phyloP scores from a whole-genome alignment of 352 stramenopile genomes.

The Phytophthora pinifolia region DNA sequence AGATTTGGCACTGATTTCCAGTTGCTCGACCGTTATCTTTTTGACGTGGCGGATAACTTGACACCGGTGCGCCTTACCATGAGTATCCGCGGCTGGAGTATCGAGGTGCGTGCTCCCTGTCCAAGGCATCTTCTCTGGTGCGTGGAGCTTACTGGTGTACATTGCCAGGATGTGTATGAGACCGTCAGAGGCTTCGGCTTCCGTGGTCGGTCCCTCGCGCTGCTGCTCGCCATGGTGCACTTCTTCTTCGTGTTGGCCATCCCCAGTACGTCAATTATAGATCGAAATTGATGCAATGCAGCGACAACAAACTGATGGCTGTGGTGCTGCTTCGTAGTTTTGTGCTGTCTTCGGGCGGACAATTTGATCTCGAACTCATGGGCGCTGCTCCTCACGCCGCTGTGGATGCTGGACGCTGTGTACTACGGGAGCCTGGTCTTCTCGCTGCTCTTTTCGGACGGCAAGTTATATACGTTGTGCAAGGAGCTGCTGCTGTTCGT shows the following conservation, averaged over 20 bases:
- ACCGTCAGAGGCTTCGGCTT: slow-evolving; percentile 33
- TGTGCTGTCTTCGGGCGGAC: slow-evolving; percentile 32
- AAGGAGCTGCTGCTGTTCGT: slow-evolving; percentile 68
- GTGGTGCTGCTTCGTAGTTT: slow-evolving; percentile 14
- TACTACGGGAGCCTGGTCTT: slow-evolving; percentile 30
- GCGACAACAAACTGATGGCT: neutral
- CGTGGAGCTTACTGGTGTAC: slow-evolving; percentile 3
- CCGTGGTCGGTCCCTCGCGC: slow-evolving; percentile 25
- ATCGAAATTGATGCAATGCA: neutral
- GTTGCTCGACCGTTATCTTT: neutral
- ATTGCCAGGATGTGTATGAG: slow-evolving; percentile 21
- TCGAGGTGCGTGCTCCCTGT: slow-evolving; percentile 9
- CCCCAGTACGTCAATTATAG: slow-evolving; percentile 14
- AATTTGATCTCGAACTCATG: slow-evolving; percentile 21
- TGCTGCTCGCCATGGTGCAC: slow-evolving; percentile 24
- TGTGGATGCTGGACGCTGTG: slow-evolving; percentile 30
- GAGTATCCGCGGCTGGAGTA: slow-evolving; percentile 20
- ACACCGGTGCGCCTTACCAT: slow-evolving; percentile 12
- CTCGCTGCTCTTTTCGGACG: slow-evolving; percentile 20
- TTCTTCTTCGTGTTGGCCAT: slow-evolving; percentile 27
- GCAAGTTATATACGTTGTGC: slow-evolving; percentile 31
- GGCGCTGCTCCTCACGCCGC: slow-evolving; percentile 20
- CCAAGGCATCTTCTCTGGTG: neutral
- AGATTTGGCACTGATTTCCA: slow-evolving; percentile 7
- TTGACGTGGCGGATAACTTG: slow-evolving; percentile 6